phyloP scores from a whole-genome alignment of 306 rosid genomes.

The Cucurbita maxima region DNA sequence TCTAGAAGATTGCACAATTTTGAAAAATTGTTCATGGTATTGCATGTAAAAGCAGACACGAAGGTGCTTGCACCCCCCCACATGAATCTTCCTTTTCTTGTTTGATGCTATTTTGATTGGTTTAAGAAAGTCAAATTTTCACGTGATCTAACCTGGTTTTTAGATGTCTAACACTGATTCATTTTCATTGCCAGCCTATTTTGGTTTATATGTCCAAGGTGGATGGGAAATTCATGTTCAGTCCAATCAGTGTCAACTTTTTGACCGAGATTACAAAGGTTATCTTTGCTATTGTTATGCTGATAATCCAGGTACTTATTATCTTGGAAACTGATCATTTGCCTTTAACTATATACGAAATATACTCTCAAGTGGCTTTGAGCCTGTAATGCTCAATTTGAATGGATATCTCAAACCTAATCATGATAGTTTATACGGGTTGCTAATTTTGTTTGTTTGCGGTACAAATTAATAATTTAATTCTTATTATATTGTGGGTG shows the following conservation, averaged over 20 bases:
- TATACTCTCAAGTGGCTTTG: not conserved
- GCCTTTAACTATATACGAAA: not conserved
- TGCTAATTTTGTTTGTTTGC: not conserved
- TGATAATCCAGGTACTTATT: slow-evolving; percentile 57
- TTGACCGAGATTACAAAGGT: slow-evolving; percentile 84
- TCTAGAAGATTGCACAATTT: not conserved
- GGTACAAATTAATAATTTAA: not conserved
- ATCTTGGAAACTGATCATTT: not conserved
- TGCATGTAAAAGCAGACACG: not conserved
- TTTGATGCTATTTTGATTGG: not conserved
- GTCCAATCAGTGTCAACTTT: slow-evolving; percentile 97
- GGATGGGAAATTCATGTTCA: slow-evolving; percentile 92
- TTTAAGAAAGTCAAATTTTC: not conserved
- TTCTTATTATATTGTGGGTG: not conserved
- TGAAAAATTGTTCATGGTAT: too few species aligned
- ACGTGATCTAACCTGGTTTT: not conserved
- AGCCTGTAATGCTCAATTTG: not conserved
- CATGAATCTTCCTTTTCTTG: not conserved
- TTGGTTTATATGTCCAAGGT: slow-evolving; percentile 98
- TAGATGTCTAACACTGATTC: not conserved
- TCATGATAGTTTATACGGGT: not conserved
- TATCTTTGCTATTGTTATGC: slow-evolving; percentile 85
- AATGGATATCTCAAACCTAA: not conserved
- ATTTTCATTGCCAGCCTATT: slow-evolving; percentile 59
- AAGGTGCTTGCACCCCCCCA: not conserved